A percentile compares a stretch with the other conserved stretches of the same genome.
These are phyloP conservation scores for Aureobasidium pullulans DNA, from an alignment of 2,329 filamentous ascomycete genomes.

Conservation along the genomic window DNA sequence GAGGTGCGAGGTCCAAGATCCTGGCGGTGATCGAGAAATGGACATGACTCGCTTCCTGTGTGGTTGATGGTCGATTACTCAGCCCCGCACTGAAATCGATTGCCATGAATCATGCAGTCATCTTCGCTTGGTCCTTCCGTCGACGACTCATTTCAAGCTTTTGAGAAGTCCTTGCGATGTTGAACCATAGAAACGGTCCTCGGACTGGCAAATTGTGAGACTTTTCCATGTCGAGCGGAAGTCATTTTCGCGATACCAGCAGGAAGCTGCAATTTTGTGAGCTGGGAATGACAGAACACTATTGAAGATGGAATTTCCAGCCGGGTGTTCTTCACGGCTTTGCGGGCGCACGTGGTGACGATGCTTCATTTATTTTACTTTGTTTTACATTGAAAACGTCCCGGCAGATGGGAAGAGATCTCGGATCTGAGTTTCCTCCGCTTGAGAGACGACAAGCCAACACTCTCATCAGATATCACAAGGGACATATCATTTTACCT, in stretches of 20 bases:
- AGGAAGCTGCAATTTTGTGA: too few relatives aligned
- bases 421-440: not conserved
- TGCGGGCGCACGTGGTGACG: not conserved
- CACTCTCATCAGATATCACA: not conserved
- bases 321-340: not conserved
- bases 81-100: not conserved
- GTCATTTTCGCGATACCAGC: too few relatives aligned
- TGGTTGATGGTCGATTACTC: not conserved
- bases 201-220: not conserved
- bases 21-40: too few relatives aligned
- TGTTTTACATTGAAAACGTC: not conserved
- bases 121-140: not conserved
- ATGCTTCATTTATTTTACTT: not conserved
- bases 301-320: not conserved
- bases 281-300: too few relatives aligned
- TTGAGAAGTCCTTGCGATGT: not conserved
- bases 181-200: not conserved
- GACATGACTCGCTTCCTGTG: not conserved
- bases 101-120: not conserved
- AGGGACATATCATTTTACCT: not conserved
- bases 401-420: slow-evolving; percentile 3
- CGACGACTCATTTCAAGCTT: not conserved
- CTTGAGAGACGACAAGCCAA: not conserved
- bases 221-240: too few relatives aligned
- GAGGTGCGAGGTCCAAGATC: too few relatives aligned